Base-by-base conservation (phyloP, 2,329 filamentous ascomycete genomes). In the Fusarium secorum region DNA sequence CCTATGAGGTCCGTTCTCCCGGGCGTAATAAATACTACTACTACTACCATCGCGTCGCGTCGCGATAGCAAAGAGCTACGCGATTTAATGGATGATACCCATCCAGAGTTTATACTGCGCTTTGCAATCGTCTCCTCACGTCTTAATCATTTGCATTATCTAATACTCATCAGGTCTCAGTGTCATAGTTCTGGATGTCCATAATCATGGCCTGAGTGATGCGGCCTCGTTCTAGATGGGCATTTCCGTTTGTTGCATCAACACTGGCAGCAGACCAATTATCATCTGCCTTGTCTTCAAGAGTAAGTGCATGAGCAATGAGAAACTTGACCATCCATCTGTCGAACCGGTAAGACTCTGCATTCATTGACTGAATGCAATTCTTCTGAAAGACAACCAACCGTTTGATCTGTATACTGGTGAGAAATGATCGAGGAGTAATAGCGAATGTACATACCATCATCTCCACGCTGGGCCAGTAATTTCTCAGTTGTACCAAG, bases 251-350 rank as follows among this genome's bases (percentile, higher is more conserved):
- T 24, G 22, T 33, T 11, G 59, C 35, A 14, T 48, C 54, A 8
- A 20, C 9, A 8, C 60, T 32, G 4, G 51, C 60, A 30, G 56
- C 52, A 20, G 46, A 24, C 61, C 64, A 66, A 1, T 28, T 10
- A 4, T 78, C 22, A 77, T 77, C 70, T 84, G 72, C 73, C 54
- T 77, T 77, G 8, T 77, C 76, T 30, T 79, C 78, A 5, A 80
- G 65, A 11, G 70, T 67, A 17, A 79, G 46, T 3, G 77, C 71
- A 64, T 81, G 78, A 36, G 79, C 75, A 17, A 80, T 73, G 2
- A 81, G 69, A 52, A 81, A 81, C 52, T 88, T 85, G 58, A 83
- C 78, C 54, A 87, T 83, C 57, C 86, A 85, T 51, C 77, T 78
- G 69, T 89, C 87, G 60, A 88, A 78, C 2, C 77, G 71, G 59